Evolutionary conservation across 768 basidiomycete genomes (phyloP), one percentile per base, ranked within the genome.

Genomic region (Mycena metata): DNA sequence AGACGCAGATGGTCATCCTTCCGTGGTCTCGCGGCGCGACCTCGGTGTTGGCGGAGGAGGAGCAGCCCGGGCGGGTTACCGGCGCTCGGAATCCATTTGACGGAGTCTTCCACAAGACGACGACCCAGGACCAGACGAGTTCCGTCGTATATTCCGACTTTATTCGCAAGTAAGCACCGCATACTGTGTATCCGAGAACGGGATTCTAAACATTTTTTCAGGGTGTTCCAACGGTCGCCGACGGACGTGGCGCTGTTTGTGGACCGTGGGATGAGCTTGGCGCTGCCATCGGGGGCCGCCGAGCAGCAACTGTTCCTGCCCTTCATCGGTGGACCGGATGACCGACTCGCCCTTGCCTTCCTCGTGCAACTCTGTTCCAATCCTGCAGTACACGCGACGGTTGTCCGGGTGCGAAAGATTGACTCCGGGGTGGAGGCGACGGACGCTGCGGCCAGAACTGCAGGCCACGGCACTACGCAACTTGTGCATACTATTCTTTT

Each of bases 271-370:
- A 78, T 85, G 23, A 75, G 73, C 30, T 63, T 72, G 9, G 73
- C 77, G 17, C 73, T 77, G 50, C 70, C 76, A 1, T 72, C 6
- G 52, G 75, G 66, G 66, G 66, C 61, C 67, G 72, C 51, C 35
- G 75, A 54, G 47, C 77, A 73, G 67, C 93, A 94, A 70, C 75
- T 98, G 33, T 89, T 96, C 77, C 76, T 96, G 46, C 94, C 96
- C 0, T 98, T 97, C 88, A 93, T 95, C 76, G 97, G 97, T 42
- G 97, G 97, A 0, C 90, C 95, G 0, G 97, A 99, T 76, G 97
- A 98, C 76, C 89, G 98, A 1, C 83, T 95, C 23, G 94, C 95
- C 0, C 81, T 99, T 30, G 81, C 86, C 35, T 89, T 99, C 73
- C 88, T 95, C 5, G 88, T 94, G 39, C 96, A 98, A 77, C 93